Evolutionary conservation across 257 asterid species (phyloP), one percentile per base, ranked within the genome.

Genomic region (Mitragyna speciosa): DNA sequence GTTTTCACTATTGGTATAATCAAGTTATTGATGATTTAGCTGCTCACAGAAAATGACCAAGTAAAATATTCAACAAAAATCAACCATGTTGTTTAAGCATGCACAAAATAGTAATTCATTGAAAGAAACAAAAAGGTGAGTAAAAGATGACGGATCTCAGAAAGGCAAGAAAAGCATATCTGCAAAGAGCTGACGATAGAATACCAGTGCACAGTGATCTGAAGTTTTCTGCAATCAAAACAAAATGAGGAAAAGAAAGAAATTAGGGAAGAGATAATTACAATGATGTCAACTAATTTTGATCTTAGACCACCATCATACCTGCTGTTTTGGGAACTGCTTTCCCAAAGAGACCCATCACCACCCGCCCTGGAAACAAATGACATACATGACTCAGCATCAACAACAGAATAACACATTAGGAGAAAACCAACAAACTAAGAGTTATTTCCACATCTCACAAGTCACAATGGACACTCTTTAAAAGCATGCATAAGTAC

Each of bases 271-370:
- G 24, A 59, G 24, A 45, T 3, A 76, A 67, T 52, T 61, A 20
- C 41, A 82, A 78, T 33, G 71, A 82, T 75, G 52, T 17, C 70
- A 7, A 65, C 36, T 11, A 67, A 22, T 15, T 22, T 41, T 73
- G 75, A 75, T 80, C 56, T 56, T 33, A 81, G 17, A 73, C 73
- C 58, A 64, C 6, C 66, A 79, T 36, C 85, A 74, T 86, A 95
- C 98, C 99, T 89, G 89, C 92, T 75, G 98, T 95, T 89, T 95
- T 95, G 0, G 99, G 98, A 77, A 95, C 99, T 70, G 98, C 86
- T 66, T 93, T 91, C 33, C 98, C 99, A 80, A 91, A 95, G 81
- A 95, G 98, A 77, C 99, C 99, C 87, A 93, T 92, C 36, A 92
- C 89, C 76, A 95, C 77, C 80, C 97, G 97, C 47, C 99, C 98